These are phyloP conservation scores for Nectriaceae sp. DNA, from an alignment of 2,329 filamentous ascomycete species.

Conservation along the genomic window DNA sequence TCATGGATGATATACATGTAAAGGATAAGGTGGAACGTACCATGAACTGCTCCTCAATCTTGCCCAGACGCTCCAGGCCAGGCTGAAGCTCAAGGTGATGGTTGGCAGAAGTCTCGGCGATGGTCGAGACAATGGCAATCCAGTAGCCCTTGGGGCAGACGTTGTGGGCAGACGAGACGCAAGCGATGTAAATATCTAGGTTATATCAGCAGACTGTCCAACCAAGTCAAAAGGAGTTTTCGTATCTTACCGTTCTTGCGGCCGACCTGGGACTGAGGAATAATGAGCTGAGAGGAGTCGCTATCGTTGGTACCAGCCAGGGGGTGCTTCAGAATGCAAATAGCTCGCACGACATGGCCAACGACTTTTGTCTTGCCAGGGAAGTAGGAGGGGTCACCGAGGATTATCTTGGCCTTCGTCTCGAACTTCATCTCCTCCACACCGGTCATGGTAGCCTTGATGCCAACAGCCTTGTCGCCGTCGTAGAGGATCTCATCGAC, in stretches of 20 bases:
- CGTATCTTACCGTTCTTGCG: conserved; percentile 82
- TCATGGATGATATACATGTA: neutral
- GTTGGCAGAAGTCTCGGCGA: conserved; percentile 88
- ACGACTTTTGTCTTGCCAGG: conserved; percentile 82
- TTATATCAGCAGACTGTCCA: conserved; percentile 10
- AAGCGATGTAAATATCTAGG: conserved; percentile 91
- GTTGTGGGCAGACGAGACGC: conserved; percentile 94
- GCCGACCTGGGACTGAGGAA: conserved; percentile 95
- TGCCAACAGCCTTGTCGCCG: conserved; percentile 82
- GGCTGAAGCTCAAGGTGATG: conserved; percentile 94
- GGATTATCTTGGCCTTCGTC: conserved; percentile 94
- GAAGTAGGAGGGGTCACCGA: conserved; percentile 98
- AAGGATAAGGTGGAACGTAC: conserved; percentile 42
- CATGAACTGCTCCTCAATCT: conserved; percentile 97
- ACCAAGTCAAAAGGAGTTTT: neutral
- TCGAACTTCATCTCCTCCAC: conserved; percentile 91
- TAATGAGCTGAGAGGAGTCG: conserved; percentile 94
- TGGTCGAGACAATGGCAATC: conserved; percentile 97
- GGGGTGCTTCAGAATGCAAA: conserved; percentile 96
- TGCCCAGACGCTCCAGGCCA: conserved; percentile 87
- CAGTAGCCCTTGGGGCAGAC: conserved; percentile 99
- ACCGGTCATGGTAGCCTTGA: conserved; percentile 96
- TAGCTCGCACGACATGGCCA: conserved; percentile 91
- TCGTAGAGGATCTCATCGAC: conserved; percentile 90
- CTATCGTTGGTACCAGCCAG: conserved; percentile 84